These are phyloP conservation scores for Pseudogymnoascus sp. DNA, from an alignment of 2,329 filamentous ascomycete genomes.

Conservation along the genomic window DNA sequence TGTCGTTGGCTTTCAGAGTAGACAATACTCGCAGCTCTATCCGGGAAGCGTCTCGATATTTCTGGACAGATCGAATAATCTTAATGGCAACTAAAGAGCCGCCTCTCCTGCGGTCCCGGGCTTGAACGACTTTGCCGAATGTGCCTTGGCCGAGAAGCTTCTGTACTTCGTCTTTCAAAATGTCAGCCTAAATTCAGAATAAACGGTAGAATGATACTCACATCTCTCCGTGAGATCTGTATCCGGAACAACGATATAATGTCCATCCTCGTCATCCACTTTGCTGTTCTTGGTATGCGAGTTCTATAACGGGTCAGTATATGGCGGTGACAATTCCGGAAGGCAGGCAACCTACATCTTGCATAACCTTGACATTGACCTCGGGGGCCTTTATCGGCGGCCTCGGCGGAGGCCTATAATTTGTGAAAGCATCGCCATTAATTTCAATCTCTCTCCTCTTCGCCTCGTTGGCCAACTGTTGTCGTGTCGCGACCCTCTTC, in stretches of 20 bases:
- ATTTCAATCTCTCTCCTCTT: slow-evolving; percentile 67
- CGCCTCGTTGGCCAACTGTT: slow-evolving; percentile 73
- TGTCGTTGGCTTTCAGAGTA: slow-evolving; percentile 85
- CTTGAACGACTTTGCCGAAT: slow-evolving; percentile 96
- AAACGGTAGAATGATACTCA: slow-evolving; percentile 40
- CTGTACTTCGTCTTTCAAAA: slow-evolving; percentile 65
- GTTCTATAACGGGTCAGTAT: slow-evolving; percentile 23
- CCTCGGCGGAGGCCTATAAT: slow-evolving; percentile 78
- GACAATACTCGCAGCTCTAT: slow-evolving; percentile 91
- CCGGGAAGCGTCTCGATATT: slow-evolving; percentile 90
- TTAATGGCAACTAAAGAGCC: slow-evolving; percentile 83
- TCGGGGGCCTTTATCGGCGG: slow-evolving; percentile 86
- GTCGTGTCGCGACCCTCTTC: slow-evolving; percentile 67
- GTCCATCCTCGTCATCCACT: slow-evolving; percentile 91
- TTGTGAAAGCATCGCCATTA: slow-evolving; percentile 61
- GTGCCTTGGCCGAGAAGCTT: slow-evolving; percentile 92
- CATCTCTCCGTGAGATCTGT: slow-evolving; percentile 81
- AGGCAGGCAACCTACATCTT: slow-evolving; percentile 45
- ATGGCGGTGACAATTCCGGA: background rate
- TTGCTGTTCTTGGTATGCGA: slow-evolving; percentile 53
- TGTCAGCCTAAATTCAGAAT: slow-evolving; percentile 20
- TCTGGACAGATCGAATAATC: slow-evolving; percentile 95
- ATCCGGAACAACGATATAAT: slow-evolving; percentile 88
- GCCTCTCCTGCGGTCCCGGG: slow-evolving; percentile 67
- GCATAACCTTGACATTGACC: slow-evolving; percentile 53